Evolutionary conservation across 2,329 filamentous ascomycete genomes (phyloP), one percentile per base, ranked within the genome.

Genomic region (Raffaelea arxii): DNA sequence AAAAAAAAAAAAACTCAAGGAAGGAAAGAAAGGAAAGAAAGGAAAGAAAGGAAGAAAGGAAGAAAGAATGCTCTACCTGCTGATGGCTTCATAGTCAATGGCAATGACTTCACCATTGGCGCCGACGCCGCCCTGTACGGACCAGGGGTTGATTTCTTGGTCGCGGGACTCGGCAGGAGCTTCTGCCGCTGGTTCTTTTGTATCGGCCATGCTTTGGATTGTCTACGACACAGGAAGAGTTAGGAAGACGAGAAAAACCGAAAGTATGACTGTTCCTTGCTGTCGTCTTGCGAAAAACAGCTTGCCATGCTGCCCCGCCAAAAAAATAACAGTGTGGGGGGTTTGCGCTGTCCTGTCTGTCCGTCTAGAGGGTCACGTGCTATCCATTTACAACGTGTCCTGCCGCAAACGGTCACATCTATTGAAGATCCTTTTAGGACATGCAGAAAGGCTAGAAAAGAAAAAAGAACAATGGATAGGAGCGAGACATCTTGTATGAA

Each of bases 81-180:
- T 54, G 12, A 62, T 52, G 7, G 52, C 51, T 23, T 51, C 52
- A 44, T 55, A 55, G 49, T 55, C 44, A 32, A 55, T 51, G 1
- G 52, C 52, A 6, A 53, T 23, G 6, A 49, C 23, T n/a, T 54
- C 50, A 42, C 53, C 53, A 39, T 54, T 49, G 19, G 43, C 52
- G 30, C 50, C 51, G 2, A 53, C 49, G 30, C 49, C 53, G 43
- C 53, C 53, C 41, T 49, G 46, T 16, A 55, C 53, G 43, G 49
- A 51, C 53, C 53, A 55, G 19, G 53, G 53, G 40, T 55, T 55
- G 46, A 55, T 55, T 40, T 55, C 53, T 41, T 55, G 53, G 36
- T 54, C 52, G 5, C 14, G 38, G 22, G 25, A 21, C 6, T 43
- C 41, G 19, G 35, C 48, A 12, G 44, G 22, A 12, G 43, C 41